Conservation (phyloP, 495 filamentous ascomycete species). For the Aspergillus sclerotioniger region DNA sequence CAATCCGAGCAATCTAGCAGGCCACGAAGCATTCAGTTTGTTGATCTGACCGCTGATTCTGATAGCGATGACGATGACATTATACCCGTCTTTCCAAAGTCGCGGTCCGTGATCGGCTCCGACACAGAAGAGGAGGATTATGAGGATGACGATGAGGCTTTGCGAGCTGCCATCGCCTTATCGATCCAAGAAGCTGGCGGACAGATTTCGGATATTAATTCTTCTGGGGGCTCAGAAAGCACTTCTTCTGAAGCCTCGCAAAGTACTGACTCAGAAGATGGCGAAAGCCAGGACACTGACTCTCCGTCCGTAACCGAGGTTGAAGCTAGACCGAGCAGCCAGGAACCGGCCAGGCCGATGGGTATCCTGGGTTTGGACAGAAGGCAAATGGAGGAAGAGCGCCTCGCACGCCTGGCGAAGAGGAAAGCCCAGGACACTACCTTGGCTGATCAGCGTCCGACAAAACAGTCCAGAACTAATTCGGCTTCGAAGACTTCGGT, state of each 20-base stretch:
- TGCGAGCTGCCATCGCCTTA: conserved; percentile 52
- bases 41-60: conserved; percentile 36
- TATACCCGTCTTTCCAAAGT: conserved; percentile 31
- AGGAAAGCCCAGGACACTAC: conserved; percentile 47
- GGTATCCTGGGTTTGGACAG: conserved; percentile 60
- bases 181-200: conserved; percentile 37
- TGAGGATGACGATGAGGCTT: conserved; percentile 41
- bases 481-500: conserved; percentile 4
- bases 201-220: conserved; percentile 5
- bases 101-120: conserved; percentile 34
- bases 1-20: not conserved
- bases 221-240: not conserved
- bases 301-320: not conserved
- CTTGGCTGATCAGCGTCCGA: conserved; percentile 15
- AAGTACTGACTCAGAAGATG: not conserved
- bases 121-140: conserved; percentile 28
- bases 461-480: conserved; percentile 21
- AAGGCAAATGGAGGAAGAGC: conserved; percentile 82
- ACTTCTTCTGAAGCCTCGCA: not conserved
- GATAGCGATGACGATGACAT: conserved; percentile 36
- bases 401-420: conserved; percentile 66
- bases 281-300: not conserved
- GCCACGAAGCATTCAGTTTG: conserved; percentile 13
- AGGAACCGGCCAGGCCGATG: conserved; percentile 3
- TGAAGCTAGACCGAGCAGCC: not conserved